These are phyloP conservation scores for Lipomyces lipofer DNA, from an alignment of 805 yeast species.

Conservation along the genomic window DNA sequence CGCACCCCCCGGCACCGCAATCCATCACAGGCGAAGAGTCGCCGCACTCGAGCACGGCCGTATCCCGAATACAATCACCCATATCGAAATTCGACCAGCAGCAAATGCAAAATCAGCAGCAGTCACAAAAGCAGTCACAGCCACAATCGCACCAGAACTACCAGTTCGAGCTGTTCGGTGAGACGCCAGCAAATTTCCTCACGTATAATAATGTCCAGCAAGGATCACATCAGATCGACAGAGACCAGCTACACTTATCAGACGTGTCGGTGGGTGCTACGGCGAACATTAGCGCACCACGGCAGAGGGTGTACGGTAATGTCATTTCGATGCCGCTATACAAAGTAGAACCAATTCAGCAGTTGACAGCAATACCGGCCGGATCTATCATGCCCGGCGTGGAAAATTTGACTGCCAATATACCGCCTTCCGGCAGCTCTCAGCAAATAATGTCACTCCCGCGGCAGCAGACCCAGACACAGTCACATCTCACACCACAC, in stretches of 20 bases:
- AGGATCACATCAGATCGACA: neutral
- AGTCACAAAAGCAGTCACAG: neutral
- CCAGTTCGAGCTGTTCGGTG: neutral
- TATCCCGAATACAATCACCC: neutral
- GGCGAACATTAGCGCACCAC: neutral
- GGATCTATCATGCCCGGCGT: neutral
- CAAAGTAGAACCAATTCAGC: constrained; percentile 8
- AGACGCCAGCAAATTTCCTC: neutral
- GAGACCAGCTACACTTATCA: neutral
- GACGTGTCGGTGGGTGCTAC: neutral
- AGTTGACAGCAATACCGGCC: neutral
- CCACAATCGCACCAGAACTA: neutral
- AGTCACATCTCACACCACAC: neutral
- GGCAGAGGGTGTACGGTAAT: neutral
- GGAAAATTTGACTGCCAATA: neutral
- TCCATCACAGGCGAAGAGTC: neutral
- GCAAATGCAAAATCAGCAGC: neutral
- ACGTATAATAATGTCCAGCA: neutral
- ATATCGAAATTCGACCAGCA: neutral
- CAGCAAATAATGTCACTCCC: neutral
- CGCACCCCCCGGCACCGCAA: neutral
- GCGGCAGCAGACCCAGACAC: constrained; percentile 8
- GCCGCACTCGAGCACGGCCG: neutral
- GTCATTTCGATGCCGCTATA: neutral
- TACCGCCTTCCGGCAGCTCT: neutral